Base-by-base conservation (phyloP, 768 basidiomycete genomes). In the Trichaptum fuscoviolaceum region DNA sequence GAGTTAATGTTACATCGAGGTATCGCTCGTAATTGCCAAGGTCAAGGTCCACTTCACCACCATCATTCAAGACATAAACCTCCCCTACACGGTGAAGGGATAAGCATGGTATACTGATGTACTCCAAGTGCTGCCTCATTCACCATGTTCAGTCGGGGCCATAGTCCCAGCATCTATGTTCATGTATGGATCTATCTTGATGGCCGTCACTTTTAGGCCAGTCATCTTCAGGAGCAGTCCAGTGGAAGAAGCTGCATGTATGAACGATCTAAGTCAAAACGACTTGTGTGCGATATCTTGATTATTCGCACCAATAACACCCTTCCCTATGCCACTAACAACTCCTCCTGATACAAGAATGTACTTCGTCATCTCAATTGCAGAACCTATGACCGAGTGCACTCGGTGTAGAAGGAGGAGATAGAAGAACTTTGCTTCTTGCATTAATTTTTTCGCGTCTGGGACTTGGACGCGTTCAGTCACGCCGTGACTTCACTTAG, bases 141-240 rank as follows among this genome's bases (percentile, higher is more conserved):
- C 76, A 93, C 96, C 96, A 75, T 99, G 96, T 77, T 99, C 96
- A 18, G 95, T 96, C 17, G 96, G 96, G 63, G 94, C 84, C 96
- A 99, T 99, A 23, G 96, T 99, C 36, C 96, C 96, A 25, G 96
- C 96, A 83, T 99, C 96, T 72, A 99, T 98, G 80, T 99, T 99
- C 96, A 99, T 99, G 72, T 99, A 99, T 17, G 96, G 96, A 76
- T 99, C 96, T 73, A 99, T 99, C 81, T 99, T 99, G 84, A 99
- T 98, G 12, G 96, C 93, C 8, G 96, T 99, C 71, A 98, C 96
- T 80, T 95, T 97, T 68, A 97, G 83, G 61, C 96, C 96, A 42
- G 90, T 88, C 58, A 93, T 98, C 80, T 98, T 98, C 75, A 99
- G 83, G 63, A 99, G 85, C 63, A 99, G 82, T 67, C 96, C 96